A percentile compares a stretch with the other conserved stretches of the same genome.
phyloP scores from a whole-genome alignment of 805 yeast species.

The Alloascoidea africana region DNA sequence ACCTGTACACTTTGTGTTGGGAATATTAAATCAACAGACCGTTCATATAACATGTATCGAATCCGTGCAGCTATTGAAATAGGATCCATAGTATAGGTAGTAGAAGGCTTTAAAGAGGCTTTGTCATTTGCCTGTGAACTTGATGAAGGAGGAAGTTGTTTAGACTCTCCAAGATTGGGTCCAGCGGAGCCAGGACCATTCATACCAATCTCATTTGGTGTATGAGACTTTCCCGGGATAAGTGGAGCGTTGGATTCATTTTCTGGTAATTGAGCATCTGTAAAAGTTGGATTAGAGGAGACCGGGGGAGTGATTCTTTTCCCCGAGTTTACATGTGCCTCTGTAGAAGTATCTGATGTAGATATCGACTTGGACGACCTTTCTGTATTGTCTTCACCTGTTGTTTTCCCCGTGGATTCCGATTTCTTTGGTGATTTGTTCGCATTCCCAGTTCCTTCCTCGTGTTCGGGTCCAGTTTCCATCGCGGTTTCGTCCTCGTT shows the following conservation, averaged over 20 bases:
- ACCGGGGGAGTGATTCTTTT: too few species aligned
- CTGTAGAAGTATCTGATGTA: not conserved
- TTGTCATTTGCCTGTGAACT: not conserved
- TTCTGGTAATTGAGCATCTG: not conserved
- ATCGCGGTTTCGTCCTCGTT: not conserved
- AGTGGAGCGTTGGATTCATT: too few species aligned
- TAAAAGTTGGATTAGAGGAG: constrained; percentile 3
- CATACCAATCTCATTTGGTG: too few species aligned
- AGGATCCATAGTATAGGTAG: constrained; percentile 13
- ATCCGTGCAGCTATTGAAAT: constrained; percentile 20
- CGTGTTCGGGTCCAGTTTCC: not conserved
- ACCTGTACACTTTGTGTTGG: constrained; percentile 7
- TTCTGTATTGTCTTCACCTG: constrained; percentile 1
- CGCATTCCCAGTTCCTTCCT: not conserved
- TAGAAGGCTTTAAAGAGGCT: constrained; percentile 2
- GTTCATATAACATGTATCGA: constrained; percentile 24
- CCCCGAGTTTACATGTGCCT: not conserved
- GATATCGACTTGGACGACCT: constrained; percentile 2
- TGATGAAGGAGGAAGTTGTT: not conserved
- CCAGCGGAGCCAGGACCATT: too few species aligned
- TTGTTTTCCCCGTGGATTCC: too few species aligned
- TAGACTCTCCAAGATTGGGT: not conserved
- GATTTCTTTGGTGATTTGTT: too few species aligned
- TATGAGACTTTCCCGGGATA: not conserved
- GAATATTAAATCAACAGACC: constrained; percentile 14